Conservation (phyloP, 768 basidiomycete species). For the Tulasnella sp. region DNA sequence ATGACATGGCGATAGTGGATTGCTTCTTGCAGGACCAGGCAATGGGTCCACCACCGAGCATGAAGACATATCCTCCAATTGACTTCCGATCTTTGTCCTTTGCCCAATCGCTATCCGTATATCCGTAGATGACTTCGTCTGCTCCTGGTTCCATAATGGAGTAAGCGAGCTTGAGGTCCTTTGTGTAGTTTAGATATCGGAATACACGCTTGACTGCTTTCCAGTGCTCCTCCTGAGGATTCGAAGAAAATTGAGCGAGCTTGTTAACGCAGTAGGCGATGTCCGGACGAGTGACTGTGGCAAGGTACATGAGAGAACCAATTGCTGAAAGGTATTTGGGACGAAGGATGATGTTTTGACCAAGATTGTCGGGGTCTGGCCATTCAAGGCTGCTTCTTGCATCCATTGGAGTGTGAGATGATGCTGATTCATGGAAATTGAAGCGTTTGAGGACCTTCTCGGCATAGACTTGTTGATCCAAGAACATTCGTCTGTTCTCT, state of each 20-base stretch:
- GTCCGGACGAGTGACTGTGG: constrained; percentile 18
- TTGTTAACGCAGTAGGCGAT: constrained; percentile 18
- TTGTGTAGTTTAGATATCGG: constrained; percentile 21
- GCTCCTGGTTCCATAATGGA: background rate
- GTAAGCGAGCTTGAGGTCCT: constrained; percentile 14
- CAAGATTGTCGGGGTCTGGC: too few relatives aligned
- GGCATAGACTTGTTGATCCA: too few relatives aligned
- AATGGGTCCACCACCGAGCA: constrained; percentile 17
- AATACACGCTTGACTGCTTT: constrained; percentile 17
- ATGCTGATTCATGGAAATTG: too few relatives aligned
- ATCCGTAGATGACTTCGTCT: constrained; percentile 9
- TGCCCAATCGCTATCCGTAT: constrained; percentile 24
- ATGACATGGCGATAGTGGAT: constrained; percentile 20
- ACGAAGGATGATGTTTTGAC: too few relatives aligned
- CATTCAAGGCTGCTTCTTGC: too few relatives aligned
- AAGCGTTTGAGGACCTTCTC: too few relatives aligned
- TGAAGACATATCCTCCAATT: constrained; percentile 23
- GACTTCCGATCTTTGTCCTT: constrained; percentile 19
- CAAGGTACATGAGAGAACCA: constrained; percentile 16
- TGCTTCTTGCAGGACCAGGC: constrained; percentile 21
- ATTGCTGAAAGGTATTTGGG: constrained; percentile 11
- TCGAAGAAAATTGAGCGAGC: constrained; percentile 16
- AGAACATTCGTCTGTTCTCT: too few relatives aligned
- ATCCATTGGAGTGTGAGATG: too few relatives aligned
- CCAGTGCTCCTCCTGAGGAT: constrained; percentile 15